Base-by-base conservation (phyloP, 768 basidiomycete genomes). In the Tulasnella sp. region DNA sequence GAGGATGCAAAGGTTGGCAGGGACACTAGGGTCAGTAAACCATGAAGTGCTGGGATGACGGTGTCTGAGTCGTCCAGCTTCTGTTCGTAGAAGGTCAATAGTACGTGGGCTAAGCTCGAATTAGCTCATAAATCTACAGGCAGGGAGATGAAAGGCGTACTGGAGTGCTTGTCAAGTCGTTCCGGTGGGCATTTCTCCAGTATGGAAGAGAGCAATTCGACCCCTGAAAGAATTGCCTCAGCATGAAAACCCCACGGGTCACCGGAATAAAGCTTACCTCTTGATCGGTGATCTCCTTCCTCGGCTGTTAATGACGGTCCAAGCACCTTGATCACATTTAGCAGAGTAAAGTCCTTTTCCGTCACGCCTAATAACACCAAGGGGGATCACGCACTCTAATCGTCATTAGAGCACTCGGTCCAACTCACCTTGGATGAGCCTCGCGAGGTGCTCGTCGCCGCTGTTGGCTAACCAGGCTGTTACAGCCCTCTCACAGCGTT, bases 261-360 rank as follows among this genome's bases (percentile, higher is more conserved):
- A 36, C 69, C 31, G 34, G 54, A 31, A 2, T 29, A 69, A 70
- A 64, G 52, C 80, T 67, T 77, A 94, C 97, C 97, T 86, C 94
- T 94, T 11, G 88, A 88, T 37, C 97, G 87, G 14, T 91, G 82
- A 4, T 86, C 85, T 79, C 91, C 93, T 74, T 97, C 92, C 76
- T 96, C 93, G 1, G 93, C 90, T 0, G 93, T 96, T 17, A 99
- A 85, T 80, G 92, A 95, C 79, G 93, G 91, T 54, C 94, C 94
- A 0, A 97, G 87, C 34, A 90, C 89, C 81, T 93, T 95, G 42
- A 99, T 93, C 29, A 99, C 84, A 78, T 91, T 87, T 5, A 96
- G 84, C 17, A 97, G 84, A 25, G 89, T 87, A 11, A 88, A 82
- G 29, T 85, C 82, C 25, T 89, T 89, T 77, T 85, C 84, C 17